Conservation (phyloP, 2,329 filamentous ascomycete genomes). For the Cordyceps cicadae region DNA sequence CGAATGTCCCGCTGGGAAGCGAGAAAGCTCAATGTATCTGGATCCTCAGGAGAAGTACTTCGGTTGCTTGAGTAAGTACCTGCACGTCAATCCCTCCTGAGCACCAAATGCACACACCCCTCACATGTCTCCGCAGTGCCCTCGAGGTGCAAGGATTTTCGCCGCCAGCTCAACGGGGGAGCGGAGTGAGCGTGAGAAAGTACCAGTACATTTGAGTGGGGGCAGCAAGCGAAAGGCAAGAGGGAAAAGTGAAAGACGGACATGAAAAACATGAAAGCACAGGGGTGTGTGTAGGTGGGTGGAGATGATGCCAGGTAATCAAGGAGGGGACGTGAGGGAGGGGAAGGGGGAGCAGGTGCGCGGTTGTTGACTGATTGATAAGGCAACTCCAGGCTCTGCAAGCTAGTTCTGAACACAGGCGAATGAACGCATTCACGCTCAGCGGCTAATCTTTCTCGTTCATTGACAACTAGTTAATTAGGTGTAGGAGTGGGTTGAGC, state of each 20-base stretch:
- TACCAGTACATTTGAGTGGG: constrained; percentile 10
- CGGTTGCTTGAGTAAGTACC: constrained; percentile 1
- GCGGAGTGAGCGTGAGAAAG: background rate
- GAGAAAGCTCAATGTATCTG: background rate
- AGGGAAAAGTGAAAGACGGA: background rate
- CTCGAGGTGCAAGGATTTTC: background rate
- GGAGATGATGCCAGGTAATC: too few relatives aligned
- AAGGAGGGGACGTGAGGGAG: too few relatives aligned
- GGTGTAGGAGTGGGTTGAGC: too few relatives aligned
- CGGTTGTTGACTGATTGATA: too few relatives aligned
- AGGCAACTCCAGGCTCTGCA: too few relatives aligned
- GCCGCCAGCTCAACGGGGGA: background rate
- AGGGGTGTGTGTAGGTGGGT: too few relatives aligned
- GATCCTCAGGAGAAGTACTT: background rate
- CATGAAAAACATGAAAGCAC: too few relatives aligned
- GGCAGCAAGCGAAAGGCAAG: background rate
- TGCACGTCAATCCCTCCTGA: background rate
- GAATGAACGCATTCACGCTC: too few relatives aligned
- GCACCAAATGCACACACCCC: background rate
- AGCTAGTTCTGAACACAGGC: too few relatives aligned
- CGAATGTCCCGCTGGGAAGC: background rate
- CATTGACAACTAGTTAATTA: too few relatives aligned
- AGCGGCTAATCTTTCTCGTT: too few relatives aligned
- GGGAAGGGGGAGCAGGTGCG: too few relatives aligned
- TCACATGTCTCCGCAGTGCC: background rate